Percentiles rank a stretch among this genome's conserved stretches.
These are phyloP conservation scores for Cryptomeria japonica DNA, from an alignment of 75 land plant species.

Conservation along the genomic window DNA sequence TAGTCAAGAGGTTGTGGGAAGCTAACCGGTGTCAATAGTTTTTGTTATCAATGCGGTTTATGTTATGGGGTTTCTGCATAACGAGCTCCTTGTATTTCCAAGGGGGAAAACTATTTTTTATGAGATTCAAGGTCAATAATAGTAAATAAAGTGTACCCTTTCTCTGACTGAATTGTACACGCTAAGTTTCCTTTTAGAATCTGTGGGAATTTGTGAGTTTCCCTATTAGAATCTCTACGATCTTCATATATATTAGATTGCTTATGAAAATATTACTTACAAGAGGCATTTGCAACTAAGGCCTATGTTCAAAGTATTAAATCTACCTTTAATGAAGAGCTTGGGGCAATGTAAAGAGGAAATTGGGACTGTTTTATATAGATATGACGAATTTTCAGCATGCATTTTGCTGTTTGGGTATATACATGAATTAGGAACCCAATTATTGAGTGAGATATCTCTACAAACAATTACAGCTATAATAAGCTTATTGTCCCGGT, in stretches of 20 bases:
- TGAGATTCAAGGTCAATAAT: too few relatives aligned
- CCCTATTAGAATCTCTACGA: not conserved
- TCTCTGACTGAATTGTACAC: too few relatives aligned
- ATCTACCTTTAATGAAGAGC: not conserved
- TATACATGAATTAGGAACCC: not conserved
- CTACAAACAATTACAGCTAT: too few relatives aligned
- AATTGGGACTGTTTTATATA: not conserved
- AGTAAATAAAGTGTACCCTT: too few relatives aligned
- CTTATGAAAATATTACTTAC: not conserved
- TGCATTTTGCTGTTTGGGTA: not conserved
- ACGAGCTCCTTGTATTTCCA: too few relatives aligned
- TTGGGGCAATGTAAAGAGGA: not conserved
- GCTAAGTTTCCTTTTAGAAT: not conserved
- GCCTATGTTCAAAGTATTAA: not conserved
- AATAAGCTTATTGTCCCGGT: too few relatives aligned
- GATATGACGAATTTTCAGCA: not conserved
- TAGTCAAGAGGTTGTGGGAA: not conserved
- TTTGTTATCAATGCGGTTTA: too few relatives aligned
- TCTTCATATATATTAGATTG: not conserved
- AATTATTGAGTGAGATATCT: not conserved
- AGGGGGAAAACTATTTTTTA: too few relatives aligned
- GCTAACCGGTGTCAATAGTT: too few relatives aligned
- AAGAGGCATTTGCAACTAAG: not conserved
- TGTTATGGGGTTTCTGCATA: too few relatives aligned
- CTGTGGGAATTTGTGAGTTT: not conserved